These are phyloP conservation scores for Ajuga chamaepitys DNA, from an alignment of 257 asterid species.

Conservation along the genomic window DNA sequence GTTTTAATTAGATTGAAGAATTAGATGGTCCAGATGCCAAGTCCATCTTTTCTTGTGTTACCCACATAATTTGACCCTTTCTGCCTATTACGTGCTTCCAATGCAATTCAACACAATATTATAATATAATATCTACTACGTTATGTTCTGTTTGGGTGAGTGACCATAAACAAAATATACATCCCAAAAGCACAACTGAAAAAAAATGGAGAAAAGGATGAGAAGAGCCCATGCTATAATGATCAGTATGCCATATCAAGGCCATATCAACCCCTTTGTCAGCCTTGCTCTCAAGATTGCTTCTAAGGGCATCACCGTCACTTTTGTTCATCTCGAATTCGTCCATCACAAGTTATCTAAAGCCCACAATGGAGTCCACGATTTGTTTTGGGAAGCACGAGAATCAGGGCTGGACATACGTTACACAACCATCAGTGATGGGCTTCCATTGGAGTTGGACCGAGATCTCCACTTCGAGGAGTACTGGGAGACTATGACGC, in stretches of 20 bases:
- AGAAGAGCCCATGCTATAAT: slow-evolving; percentile 44
- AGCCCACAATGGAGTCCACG: not conserved
- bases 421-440: slow-evolving; percentile 37
- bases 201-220: not conserved
- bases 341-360: slow-evolving; percentile 1
- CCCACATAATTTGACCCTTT: too few species aligned
- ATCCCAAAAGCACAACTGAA: not conserved
- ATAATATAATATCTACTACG: too few species aligned
- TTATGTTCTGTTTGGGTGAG: too few species aligned
- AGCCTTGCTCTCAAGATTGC: slow-evolving; percentile 52
- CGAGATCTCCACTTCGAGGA: not conserved
- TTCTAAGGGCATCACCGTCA: slow-evolving; percentile 44
- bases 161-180: too few species aligned
- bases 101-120: too few species aligned
- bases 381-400: slow-evolving; percentile 30
- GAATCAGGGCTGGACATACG: slow-evolving; percentile 43
- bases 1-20: too few species aligned
- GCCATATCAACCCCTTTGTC: slow-evolving; percentile 50
- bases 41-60: too few species aligned
- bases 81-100: too few species aligned
- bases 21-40: too few species aligned
- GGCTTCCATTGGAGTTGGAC: slow-evolving; percentile 28
- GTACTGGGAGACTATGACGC: not conserved
- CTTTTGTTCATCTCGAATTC: slow-evolving; percentile 29
- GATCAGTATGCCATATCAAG: slow-evolving; percentile 53